Evolutionary conservation across 148 eudicot species (phyloP), one percentile per base, ranked within the genome.

Genomic region (Drosera capensis): DNA sequence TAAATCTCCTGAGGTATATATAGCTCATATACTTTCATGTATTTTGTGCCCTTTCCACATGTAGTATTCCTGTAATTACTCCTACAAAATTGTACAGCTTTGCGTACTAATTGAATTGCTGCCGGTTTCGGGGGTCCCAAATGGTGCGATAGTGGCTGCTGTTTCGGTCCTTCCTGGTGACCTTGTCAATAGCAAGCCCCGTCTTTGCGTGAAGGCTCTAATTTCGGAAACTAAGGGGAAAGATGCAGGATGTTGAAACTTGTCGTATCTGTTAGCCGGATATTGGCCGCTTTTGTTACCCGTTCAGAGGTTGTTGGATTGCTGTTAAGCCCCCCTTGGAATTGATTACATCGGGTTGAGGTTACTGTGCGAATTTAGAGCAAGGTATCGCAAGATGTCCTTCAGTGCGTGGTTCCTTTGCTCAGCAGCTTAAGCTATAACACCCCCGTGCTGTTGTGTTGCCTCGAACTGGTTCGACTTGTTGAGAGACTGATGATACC

Each of bases 1-100:
- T 49, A 79, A 73, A 65, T 66, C 58, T 52, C 94, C 94, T 5
- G 83, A 75, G 87, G 94, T 83, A 55, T 16, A 45, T 4, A 51
- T 17, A 25, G 12, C 23, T 7, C 16, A 14, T 16, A 14, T 16
- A 17, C 15, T 25, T 17, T 14, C 22, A 8, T 34, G 3, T 19
- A 11, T 15, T 38, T 5, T 36, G 14, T 3, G n/a, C 24, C 13
- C 13, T 58, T 31, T 14, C 34, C 7, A 25, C n/a, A 29, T 1
- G 16, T 19, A 16, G 16, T 47, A 22, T 18, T 23, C 45, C 30
- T 7, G 38, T 40, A 36, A 25, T 73, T 31, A 56, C 20, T 29
- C 36, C 24, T 35, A 44, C 25, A 14, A 12, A 14, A 34, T 20
- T 46, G 44, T 49, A 48, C 84, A 83, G 94, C 51, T 83, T 14